Percentiles rank a stretch among this genome's conserved stretches.
Evolutionary conservation across 2,329 filamentous ascomycete genomes (phyloP).

Genomic region (Tolypocladium pustulatum): DNA sequence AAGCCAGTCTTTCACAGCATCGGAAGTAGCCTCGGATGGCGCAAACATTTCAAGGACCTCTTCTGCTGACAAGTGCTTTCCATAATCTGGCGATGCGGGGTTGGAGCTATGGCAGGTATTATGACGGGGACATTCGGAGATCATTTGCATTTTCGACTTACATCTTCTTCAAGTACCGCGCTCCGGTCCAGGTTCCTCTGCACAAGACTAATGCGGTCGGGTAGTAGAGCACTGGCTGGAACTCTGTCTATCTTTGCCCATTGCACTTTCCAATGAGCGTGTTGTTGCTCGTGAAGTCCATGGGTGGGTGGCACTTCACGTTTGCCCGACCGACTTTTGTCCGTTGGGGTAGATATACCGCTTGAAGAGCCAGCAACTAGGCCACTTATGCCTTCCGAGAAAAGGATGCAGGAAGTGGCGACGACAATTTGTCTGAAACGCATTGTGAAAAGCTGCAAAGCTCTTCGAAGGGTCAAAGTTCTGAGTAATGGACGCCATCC

Average conservation of each 20-base stretch:
- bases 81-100: neutral
- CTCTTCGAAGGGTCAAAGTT: too few species aligned
- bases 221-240: neutral
- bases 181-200: neutral
- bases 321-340: too few species aligned
- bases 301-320: neutral
- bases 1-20: conserved; percentile 42
- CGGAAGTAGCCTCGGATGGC: conserved; percentile 29
- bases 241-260: neutral
- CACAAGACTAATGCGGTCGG: neutral
- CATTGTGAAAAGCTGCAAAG: too few species aligned
- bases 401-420: too few species aligned
- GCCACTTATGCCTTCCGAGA: too few species aligned
- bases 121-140: too few species aligned
- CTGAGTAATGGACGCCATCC: too few species aligned
- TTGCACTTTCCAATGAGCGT: neutral
- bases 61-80: neutral
- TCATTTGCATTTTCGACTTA: neutral
- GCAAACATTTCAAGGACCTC: conserved; percentile 4
- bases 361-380: neutral
- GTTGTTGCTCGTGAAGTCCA: neutral
- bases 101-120: neutral
- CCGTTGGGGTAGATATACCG: neutral
- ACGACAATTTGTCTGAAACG: too few species aligned
- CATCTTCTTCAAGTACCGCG: neutral